Conservation (phyloP, 495 filamentous ascomycete genomes). For the Tuber indicum region DNA sequence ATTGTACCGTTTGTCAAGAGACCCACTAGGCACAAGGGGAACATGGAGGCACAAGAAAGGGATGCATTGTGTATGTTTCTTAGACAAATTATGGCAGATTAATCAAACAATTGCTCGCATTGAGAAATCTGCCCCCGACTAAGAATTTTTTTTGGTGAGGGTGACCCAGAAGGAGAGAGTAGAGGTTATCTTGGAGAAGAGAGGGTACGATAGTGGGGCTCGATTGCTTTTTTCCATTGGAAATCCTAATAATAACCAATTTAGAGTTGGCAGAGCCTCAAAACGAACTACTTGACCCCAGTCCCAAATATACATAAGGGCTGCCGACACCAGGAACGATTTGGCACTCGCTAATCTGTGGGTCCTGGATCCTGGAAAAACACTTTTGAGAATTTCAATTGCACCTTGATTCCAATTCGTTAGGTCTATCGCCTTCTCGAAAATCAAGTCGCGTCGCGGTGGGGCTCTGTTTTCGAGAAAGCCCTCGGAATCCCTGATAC, state of each 20-base stretch:
- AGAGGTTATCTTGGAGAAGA: neutral
- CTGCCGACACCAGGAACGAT: neutral
- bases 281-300: neutral
- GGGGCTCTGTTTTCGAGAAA: neutral
- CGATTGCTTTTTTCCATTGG: neutral
- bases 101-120: neutral
- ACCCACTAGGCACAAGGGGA: constrained; percentile 35
- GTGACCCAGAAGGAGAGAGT: neutral
- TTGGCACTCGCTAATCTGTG: neutral
- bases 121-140: neutral
- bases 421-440: neutral
- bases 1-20: constrained; percentile 32
- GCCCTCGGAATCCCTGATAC: neutral
- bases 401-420: neutral
- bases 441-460: neutral
- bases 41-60: constrained; percentile 30
- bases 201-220: neutral
- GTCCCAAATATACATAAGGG: neutral
- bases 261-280: neutral
- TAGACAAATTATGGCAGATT: neutral
- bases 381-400: neutral
- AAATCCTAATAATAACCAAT: neutral
- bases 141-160: neutral
- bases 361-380: neutral
- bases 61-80: constrained; percentile 24